phyloP scores from a whole-genome alignment of 1,139 yeast species.

The Blastobotrys illinoisensis region DNA sequence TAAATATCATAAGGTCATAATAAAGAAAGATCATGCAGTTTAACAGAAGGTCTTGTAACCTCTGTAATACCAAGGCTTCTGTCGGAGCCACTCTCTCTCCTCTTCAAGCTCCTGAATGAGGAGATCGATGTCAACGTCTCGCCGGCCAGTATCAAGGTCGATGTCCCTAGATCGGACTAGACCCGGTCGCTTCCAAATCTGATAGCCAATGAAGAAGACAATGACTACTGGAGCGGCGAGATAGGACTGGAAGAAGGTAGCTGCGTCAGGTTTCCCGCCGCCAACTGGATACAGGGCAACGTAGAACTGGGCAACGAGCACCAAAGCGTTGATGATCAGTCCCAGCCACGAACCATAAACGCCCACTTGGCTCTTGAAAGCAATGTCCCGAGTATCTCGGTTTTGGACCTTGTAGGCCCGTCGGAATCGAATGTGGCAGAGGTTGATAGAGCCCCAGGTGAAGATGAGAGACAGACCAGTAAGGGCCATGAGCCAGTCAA shows the following conservation, averaged over 20 bases:
- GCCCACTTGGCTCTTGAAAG: constrained; percentile 67
- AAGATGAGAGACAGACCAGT: constrained; percentile 81
- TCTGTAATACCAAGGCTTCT: constrained; percentile 36
- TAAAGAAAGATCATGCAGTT: not conserved
- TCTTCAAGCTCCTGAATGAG: constrained; percentile 47
- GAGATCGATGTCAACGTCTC: constrained; percentile 49
- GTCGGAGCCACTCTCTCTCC: constrained; percentile 38
- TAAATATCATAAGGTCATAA: not conserved
- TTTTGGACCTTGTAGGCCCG: constrained; percentile 63
- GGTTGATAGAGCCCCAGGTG: constrained; percentile 76
- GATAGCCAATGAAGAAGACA: constrained; percentile 46
- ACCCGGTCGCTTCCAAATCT: constrained; percentile 43
- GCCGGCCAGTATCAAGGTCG: constrained; percentile 51
- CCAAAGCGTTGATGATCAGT: constrained; percentile 51
- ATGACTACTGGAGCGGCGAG: constrained; percentile 51
- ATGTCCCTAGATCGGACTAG: constrained; percentile 43
- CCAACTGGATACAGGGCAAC: constrained; percentile 68
- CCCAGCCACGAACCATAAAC: constrained; percentile 65
- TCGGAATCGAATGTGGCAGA: constrained; percentile 77
- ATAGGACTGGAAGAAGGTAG: constrained; percentile 47
- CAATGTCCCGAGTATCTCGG: constrained; percentile 55
- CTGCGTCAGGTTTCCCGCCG: constrained; percentile 36
- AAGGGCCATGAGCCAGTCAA: constrained; percentile 75
- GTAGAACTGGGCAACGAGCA: constrained; percentile 78
- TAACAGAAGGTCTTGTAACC: constrained; percentile 46